Conservation (phyloP, 2,329 filamentous ascomycete species). For the Akanthomyces muscarius region DNA sequence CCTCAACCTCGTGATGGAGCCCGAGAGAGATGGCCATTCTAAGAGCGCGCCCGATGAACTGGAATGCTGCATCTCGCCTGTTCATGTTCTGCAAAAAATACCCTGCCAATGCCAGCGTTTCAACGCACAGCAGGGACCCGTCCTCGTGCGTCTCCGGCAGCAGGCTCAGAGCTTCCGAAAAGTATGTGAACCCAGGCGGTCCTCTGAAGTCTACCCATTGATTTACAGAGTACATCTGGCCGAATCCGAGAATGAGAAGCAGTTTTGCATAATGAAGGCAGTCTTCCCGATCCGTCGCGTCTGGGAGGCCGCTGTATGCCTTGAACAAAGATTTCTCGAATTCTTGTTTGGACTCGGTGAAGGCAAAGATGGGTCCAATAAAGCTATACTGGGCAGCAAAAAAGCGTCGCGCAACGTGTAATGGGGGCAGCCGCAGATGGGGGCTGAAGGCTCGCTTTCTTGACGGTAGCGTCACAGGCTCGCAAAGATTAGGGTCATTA, state of each 20-base stretch:
- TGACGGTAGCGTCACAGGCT: slow-evolving; percentile 32
- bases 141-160: slow-evolving; percentile 54
- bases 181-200: slow-evolving; percentile 53
- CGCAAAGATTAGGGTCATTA: slow-evolving; percentile 31
- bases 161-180: slow-evolving; percentile 47
- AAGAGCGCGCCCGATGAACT: slow-evolving; percentile 51
- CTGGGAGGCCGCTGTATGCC: slow-evolving; percentile 40
- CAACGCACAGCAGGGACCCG: slow-evolving; percentile 50
- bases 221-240: slow-evolving; percentile 54
- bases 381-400: slow-evolving; percentile 52
- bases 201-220: slow-evolving; percentile 50
- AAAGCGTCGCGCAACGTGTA: slow-evolving; percentile 46
- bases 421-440: slow-evolving; percentile 41
- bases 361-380: slow-evolving; percentile 55
- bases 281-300: slow-evolving; percentile 41
- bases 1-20: slow-evolving; percentile 48
- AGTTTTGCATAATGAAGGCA: slow-evolving; percentile 50
- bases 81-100: slow-evolving; percentile 58
- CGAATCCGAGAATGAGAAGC: slow-evolving; percentile 50
- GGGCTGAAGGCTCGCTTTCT: slow-evolving; percentile 25
- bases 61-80: slow-evolving; percentile 49
- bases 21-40: slow-evolving; percentile 55
- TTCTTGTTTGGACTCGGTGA: slow-evolving; percentile 40
- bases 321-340: slow-evolving; percentile 44
- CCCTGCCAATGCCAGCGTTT: slow-evolving; percentile 50